Base-by-base conservation (phyloP, 495 filamentous ascomycete species). In the Hypomontagnella submonticulosa region DNA sequence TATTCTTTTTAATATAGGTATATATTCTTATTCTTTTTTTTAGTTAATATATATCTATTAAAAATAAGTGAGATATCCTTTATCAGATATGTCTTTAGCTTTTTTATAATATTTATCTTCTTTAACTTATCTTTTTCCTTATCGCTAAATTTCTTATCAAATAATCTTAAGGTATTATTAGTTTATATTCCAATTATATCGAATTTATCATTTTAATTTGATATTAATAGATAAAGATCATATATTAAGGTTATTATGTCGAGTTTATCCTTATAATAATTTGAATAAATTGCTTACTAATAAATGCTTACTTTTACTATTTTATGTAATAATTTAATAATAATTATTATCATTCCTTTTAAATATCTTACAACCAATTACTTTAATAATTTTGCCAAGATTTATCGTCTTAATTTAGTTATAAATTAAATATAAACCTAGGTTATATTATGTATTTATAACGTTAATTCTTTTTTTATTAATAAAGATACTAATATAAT, bases 21-120 rank as follows among this genome's bases (percentile, higher is more conserved):
- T 43, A 43, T 13, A 43, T 43, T 4, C 4, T 43, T 43, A 15
- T 15, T 15, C 15, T 13, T 43, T 43, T 43, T 43, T 43, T 43
- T 13, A 15, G 15, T 15, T 18, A 15, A 16, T 43, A 43, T 43
- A 18, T 18, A 43, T 4, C 8, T 15, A 13, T 43, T 43, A 43
- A 43, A 43, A 18, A 43, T 18, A 3, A 43, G 4, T 18, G 3
- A 43, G 15, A 13, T 43, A 9, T 8, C 13, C 15, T 43, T 43
- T 43, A 43, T 43, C 4, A 43, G 15, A 43, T 2, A 43, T 43
- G 16, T 7, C 15, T 43, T 43, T 16, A 4, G 2, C 10, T 38
- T 38, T 12, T 3, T 11, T 11, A 38, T 12, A 4, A 38, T 4
- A 12, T 38, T 38, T 4, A 38, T 11, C n/a, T 38, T 38, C 10